Percentiles rank a stretch among this genome's conserved stretches.
These are phyloP conservation scores for Sphagnurus paluster DNA, from an alignment of 1,284 basidiomycete genomes.

Conservation along the genomic window DNA sequence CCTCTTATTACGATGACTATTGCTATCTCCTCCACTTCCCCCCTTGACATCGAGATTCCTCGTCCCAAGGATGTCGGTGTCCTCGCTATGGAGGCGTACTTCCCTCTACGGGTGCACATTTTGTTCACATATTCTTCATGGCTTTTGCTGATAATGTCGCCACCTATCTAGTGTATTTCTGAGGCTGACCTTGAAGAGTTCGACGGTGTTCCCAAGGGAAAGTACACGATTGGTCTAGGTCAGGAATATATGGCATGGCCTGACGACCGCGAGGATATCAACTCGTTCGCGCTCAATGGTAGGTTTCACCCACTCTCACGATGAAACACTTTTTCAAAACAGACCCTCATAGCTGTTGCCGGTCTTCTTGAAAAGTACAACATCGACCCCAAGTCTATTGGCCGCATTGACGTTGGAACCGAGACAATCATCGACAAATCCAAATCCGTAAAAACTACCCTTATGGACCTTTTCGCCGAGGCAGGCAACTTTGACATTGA, in stretches of 20 bases:
- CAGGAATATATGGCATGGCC: conserved; percentile 98
- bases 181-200: conserved; percentile 94
- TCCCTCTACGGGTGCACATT: conserved; percentile 79
- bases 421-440: conserved; percentile 99
- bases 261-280: conserved; percentile 98
- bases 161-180: conserved; percentile 80
- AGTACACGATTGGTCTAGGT: conserved; percentile 99
- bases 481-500: conserved; percentile 97
- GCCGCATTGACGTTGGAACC: conserved; percentile 96
- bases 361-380: conserved; percentile 93
- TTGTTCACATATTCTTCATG: conserved; percentile 10
- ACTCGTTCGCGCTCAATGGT: conserved; percentile 96
- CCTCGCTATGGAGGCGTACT: conserved; percentile 92
- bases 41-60: conserved; percentile 37
- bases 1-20: conserved; percentile 37
- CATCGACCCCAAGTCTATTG: conserved; percentile 95
- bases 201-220: conserved; percentile 94
- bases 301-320: not conserved
- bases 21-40: conserved; percentile 32
- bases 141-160: conserved; percentile 12
- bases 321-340: not conserved
- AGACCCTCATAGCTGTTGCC: conserved; percentile 60
- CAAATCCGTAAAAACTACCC: conserved; percentile 97
- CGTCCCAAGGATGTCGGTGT: conserved; percentile 93
- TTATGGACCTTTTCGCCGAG: conserved; percentile 96